Conservation (phyloP, 2,329 filamentous ascomycete genomes). For the Xylariaceae sp. region DNA sequence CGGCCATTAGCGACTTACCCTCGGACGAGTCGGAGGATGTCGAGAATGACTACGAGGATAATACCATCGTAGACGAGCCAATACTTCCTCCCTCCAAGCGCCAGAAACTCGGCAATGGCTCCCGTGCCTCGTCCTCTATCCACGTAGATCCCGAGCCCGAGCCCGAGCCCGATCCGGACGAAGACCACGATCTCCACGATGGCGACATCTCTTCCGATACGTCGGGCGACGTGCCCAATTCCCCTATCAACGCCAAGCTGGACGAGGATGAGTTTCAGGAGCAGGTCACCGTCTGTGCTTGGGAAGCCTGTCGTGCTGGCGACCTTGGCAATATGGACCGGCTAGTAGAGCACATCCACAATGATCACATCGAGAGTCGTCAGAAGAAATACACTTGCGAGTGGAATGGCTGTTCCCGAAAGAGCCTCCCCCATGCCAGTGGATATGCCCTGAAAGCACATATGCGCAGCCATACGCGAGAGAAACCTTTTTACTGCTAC, state of each 20-base stretch:
- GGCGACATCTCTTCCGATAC: conserved; percentile 83
- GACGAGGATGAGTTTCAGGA: conserved; percentile 72
- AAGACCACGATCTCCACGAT: conserved; percentile 42
- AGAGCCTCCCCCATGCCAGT: conserved; percentile 87
- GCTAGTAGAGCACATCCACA: conserved; percentile 78
- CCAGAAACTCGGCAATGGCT: conserved; percentile 33
- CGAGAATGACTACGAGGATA: conserved; percentile 31
- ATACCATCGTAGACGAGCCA: conserved; percentile 25
- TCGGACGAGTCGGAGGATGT: conserved; percentile 31
- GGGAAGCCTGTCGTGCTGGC: conserved; percentile 67
- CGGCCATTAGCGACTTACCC: conserved; percentile 31
- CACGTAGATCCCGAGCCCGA: conserved; percentile 45
- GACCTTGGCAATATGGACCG: conserved; percentile 76
- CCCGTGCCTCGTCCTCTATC: conserved; percentile 43
- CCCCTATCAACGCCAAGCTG: conserved; percentile 58
- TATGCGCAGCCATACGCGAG: conserved; percentile 94
- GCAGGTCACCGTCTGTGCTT: conserved; percentile 71
- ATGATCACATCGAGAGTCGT: conserved; percentile 86
- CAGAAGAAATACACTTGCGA: conserved; percentile 99
- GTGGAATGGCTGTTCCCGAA: conserved; percentile 84
- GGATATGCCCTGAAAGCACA: conserved; percentile 95
- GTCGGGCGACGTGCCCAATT: conserved; percentile 75
- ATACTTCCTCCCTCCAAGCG: conserved; percentile 33
- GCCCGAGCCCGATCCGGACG: conserved; percentile 41
- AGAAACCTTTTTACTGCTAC: conserved; percentile 97